Percentiles rank a stretch among this genome's conserved stretches.
Conservation (phyloP, 345 rosid species). For the Nephelium lappaceum region DNA sequence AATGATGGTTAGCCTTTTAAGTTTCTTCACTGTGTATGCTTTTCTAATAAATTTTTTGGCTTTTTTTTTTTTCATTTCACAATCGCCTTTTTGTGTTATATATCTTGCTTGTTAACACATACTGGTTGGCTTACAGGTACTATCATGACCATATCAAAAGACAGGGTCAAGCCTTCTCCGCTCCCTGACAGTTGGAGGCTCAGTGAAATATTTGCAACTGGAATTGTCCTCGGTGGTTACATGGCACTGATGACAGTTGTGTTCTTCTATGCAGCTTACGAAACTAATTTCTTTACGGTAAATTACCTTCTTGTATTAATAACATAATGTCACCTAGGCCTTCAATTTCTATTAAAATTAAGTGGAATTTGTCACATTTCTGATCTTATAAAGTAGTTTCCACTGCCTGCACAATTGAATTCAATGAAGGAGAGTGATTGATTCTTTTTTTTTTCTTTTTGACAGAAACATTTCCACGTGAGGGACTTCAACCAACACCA, state of each 20-base stretch:
- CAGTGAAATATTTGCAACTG: constrained; percentile 61
- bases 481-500: constrained; percentile 47
- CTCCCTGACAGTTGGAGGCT: constrained; percentile 65
- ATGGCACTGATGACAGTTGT: constrained; percentile 58
- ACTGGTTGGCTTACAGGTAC: constrained; percentile 35
- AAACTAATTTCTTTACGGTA: constrained; percentile 59
- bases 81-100: not conserved
- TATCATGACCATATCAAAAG: constrained; percentile 68
- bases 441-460: not conserved
- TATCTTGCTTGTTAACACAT: not conserved
- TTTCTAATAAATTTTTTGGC: not conserved
- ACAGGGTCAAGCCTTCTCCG: constrained; percentile 64
- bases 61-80: not conserved
- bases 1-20: constrained; percentile 53
- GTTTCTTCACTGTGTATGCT: not conserved
- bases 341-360: not conserved
- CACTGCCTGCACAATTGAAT: not conserved
- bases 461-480: constrained; percentile 43
- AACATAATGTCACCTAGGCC: not conserved
- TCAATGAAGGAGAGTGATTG: not conserved
- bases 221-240: constrained; percentile 59
- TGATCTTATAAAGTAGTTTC: no score
- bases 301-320: constrained; percentile 1
- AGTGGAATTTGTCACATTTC: not conserved
- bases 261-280: constrained; percentile 58